Evolutionary conservation across 305 asterid species (phyloP), one percentile per base, ranked within the genome.

Genomic region (Striga hermonthica): DNA sequence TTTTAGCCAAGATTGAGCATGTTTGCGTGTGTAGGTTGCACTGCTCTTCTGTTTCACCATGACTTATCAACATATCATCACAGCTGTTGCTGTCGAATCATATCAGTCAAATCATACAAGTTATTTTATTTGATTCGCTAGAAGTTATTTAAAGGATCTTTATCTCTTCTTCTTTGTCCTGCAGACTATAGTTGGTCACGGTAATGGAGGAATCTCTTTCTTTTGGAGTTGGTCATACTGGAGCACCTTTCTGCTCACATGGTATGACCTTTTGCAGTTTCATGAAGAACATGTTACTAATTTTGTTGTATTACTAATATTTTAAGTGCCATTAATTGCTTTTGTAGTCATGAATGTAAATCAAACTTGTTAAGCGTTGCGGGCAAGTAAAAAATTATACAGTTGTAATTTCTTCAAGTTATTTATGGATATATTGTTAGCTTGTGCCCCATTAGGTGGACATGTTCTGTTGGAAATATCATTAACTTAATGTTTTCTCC

Each of bases 201-300:
- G 73, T 60, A 86, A 79, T 80, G 95, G 93, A 59, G 96, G 96
- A 75, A 83, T 93, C 70, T 90, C 99, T 77, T 93, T 93, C 91
- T 93, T 93, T 75, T 93, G 96, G 96, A 86, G 85, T 75, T 93
- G 97, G 99, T 93, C 99, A 16, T 93, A 93, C 74, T 93, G 99
- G 99, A 93, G 99, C 81, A 90, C 99, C 16, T 93, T 93, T 82
- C 79, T 93, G 67, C 94, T 93, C 75, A 90, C 97, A 70, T 93
- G 99, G 99, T 93, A 90, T 73, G 73, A 22, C 55, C 12, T 41
- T 73, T 55, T 56, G 64, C 61, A 45, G n/a, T 41, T 9, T 6
- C 45, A 50, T 35, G 38, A 56, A 44, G 38, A 62, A 34, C 66
- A 49, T 68, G 49, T 22, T 22, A 22, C 31, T 22, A 22, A 22